Evolutionary conservation across 1,284 basidiomycete genomes (phyloP).

Genomic region (Caloboletus inedulis): DNA sequence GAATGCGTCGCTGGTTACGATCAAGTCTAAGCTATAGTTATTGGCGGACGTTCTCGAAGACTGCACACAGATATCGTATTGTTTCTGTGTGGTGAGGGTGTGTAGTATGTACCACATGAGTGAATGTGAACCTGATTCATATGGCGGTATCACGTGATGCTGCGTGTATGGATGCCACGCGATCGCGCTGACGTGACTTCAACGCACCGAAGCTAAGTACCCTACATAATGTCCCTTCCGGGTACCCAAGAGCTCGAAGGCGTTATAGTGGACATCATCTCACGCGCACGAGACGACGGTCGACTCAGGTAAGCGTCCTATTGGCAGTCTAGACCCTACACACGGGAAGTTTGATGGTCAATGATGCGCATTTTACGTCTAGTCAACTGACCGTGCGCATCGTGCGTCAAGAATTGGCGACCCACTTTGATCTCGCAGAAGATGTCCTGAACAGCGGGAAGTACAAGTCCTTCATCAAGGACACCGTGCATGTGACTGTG

Average conservation of each 20-base stretch:
- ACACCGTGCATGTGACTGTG: slow-evolving; percentile 39
- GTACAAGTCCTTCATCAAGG: slow-evolving; percentile 45
- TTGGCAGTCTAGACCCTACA: not conserved
- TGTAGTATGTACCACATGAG: not conserved
- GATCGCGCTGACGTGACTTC: not conserved
- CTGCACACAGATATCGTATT: not conserved
- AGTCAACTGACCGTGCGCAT: slow-evolving; percentile 49
- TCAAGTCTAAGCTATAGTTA: slow-evolving; percentile 41
- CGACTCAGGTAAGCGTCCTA: slow-evolving; percentile 25
- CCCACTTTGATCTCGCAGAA: slow-evolving; percentile 37
- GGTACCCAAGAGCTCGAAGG: slow-evolving; percentile 19
- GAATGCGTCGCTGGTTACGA: slow-evolving; percentile 38
- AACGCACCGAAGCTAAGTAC: not conserved
- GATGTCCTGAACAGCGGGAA: slow-evolving; percentile 41
- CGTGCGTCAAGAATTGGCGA: slow-evolving; percentile 46
- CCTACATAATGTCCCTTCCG: slow-evolving; percentile 13
- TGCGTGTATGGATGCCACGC: not conserved
- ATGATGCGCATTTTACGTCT: slow-evolving; percentile 6
- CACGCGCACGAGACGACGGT: slow-evolving; percentile 26
- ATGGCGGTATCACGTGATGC: slow-evolving; percentile 9
- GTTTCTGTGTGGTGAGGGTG: not conserved
- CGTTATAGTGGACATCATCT: slow-evolving; percentile 28
- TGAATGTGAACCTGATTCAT: not conserved
- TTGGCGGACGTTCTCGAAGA: not conserved
- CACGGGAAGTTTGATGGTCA: not conserved